Base-by-base conservation (phyloP, 1,284 basidiomycete species). In the Psilocybe mexicana region DNA sequence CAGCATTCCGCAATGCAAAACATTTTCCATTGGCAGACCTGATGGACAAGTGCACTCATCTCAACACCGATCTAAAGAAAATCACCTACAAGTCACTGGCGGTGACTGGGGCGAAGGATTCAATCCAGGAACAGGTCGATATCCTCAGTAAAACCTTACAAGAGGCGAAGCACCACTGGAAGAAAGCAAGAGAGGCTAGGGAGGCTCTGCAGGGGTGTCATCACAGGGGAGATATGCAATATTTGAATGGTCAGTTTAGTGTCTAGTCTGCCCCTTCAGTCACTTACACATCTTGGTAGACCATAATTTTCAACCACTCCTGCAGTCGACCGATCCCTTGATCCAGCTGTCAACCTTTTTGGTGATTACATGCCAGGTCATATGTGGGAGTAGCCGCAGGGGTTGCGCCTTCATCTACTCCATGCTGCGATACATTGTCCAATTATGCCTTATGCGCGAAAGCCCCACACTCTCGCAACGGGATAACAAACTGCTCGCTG, bases 281-380 rank as follows among this genome's bases (percentile, higher is more conserved):
- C 18, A 40, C n/a, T 40, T 3, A 14, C 14, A 40, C 50, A 33
- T 8, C 38, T 6, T 40, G 4, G 3, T 40, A 65, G 64, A 52
- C 23, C 63, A 64, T 50, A 53, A 62, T 48, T 64, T 63, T 45
- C 14, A 43, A 28, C 28, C 47, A n/a, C 43, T 55, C 33, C 45
- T 65, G 5, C 6, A 6, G 28, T 5, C 25, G 6, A 42, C 33
- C n/a, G 42, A 54, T 35, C 54, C 63, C n/a, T 43, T 66, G 25
- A 42, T 63, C 14, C 62, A 66, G 43, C 33, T 66, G 3, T 38
- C 54, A 5, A 51, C 57, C 10, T 57, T 66, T 25, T 59, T 66
- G 47, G 57, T 63, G 12, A 53, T 65, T 14, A 53, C 59, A 12
- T 63, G 55, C 35, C 49, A 58, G 45, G 38, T 63, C 23, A 52